Evolutionary conservation across 2,329 filamentous ascomycete species (phyloP).

Genomic region (Fusarium coicis): DNA sequence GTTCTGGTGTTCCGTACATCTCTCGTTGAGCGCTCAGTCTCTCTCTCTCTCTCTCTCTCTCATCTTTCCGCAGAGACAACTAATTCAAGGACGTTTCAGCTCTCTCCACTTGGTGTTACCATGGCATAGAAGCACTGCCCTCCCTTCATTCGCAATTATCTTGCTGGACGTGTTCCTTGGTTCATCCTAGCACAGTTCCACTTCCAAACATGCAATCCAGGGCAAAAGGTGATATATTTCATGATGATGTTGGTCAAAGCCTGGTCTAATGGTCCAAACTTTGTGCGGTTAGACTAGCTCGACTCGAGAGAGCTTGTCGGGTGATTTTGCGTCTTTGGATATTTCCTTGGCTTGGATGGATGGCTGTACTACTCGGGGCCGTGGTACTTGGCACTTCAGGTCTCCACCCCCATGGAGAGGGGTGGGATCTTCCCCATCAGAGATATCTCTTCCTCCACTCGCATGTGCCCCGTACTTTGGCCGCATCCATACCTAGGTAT

Average conservation of each 20-base stretch:
- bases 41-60: not conserved
- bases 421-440: constrained; percentile 30
- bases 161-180: constrained; percentile 4
- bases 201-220: not conserved
- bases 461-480: constrained; percentile 18
- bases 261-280: constrained; percentile 7
- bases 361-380: not conserved
- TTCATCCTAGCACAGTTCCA: constrained; percentile 3
- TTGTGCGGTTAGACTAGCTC: not conserved
- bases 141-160: constrained; percentile 8
- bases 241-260: not conserved
- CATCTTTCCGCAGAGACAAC: constrained; percentile 20
- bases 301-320: constrained; percentile 4
- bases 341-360: not conserved
- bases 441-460: constrained; percentile 15
- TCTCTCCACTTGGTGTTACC: constrained; percentile 21
- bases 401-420: constrained; percentile 27
- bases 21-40: not conserved
- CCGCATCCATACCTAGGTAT: not conserved
- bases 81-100: constrained; percentile 24
- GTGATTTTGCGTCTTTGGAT: constrained; percentile 13
- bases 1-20: constrained; percentile 11
- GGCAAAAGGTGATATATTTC: constrained; percentile 8
- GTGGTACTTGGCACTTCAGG: not conserved
- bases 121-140: not conserved